Base-by-base conservation (phyloP, 208 protist genomes). In the Leishmania martiniquensis region DNA sequence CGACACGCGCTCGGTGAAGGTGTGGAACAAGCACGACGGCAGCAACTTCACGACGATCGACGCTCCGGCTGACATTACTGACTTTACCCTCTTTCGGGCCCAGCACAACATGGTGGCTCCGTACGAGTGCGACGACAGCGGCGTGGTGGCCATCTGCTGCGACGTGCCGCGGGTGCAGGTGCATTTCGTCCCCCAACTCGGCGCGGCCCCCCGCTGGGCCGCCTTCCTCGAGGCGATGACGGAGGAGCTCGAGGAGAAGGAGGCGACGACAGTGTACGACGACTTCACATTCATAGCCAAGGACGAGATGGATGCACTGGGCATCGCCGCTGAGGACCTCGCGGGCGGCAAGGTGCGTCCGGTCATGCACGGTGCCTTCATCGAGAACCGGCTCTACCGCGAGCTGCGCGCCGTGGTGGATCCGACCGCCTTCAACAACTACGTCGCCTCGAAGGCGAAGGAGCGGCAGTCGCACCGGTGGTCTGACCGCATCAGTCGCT, bases 341-440 rank as follows among this genome's bases (percentile, higher is more conserved):
- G 98, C 98, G 42, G 98, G 95, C 0, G 89, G 89, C 51, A 93
- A 98, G 70, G 88, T 99, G 7, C 93, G 91, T 5, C 94, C 98
- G 10, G 98, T 99, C 77, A 99, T 99, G 98, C 98, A 99, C 86
- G 99, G 99, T 68, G 99, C 95, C 82, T 99, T 99, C 77, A 98
- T 99, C 66, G 98, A 99, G 75, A 97, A 98, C 49, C 79, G 81
- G 15, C 81, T 98, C 13, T 98, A 97, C 69, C 86, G 92, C 44
- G 89, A 97, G 82, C 85, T 96, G 39, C 93, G 91, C 82, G 86
- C 96, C 0, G 90, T 98, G 15, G 87, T 95, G 10, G 85, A 99
- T 76, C 98, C 97, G 7, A 92, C 94, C 42, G 96, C 82, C 13
- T 99, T 99, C 82, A 96, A 98, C 72, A 72, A 76, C 15, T 94